Evolutionary conservation across 768 basidiomycete genomes (phyloP).

Genomic region (Brasilioporus rufonigricans): DNA sequence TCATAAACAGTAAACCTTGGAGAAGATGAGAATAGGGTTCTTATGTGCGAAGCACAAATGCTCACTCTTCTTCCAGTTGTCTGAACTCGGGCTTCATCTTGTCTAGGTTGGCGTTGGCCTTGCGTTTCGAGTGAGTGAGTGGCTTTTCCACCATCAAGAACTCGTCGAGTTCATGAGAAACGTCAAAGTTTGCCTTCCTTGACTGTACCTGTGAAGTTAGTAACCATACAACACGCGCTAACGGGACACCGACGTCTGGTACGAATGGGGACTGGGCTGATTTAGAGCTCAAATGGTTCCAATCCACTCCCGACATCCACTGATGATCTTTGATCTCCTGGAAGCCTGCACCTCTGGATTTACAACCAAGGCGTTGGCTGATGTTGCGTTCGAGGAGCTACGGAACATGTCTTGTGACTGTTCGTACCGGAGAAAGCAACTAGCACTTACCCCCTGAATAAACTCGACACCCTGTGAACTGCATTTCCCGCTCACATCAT

Average conservation of each 20-base stretch:
- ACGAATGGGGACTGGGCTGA: slow-evolving; percentile 78
- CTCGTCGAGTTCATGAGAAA: slow-evolving; percentile 96
- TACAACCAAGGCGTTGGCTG: slow-evolving; percentile 77
- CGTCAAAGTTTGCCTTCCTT: slow-evolving; percentile 97
- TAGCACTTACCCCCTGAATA: slow-evolving; percentile 58
- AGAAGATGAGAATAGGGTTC: slow-evolving; percentile 8
- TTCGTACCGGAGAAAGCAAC: background rate
- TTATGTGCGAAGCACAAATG: slow-evolving; percentile 4
- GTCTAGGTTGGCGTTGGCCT: slow-evolving; percentile 79
- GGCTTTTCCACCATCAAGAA: slow-evolving; percentile 97
- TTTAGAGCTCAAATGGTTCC: slow-evolving; percentile 74
- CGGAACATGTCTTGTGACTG: slow-evolving; percentile 7
- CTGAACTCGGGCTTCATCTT: slow-evolving; percentile 90
- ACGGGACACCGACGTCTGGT: slow-evolving; percentile 74
- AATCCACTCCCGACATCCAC: slow-evolving; percentile 83
- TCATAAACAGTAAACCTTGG: slow-evolving; percentile 89
- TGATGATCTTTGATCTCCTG: slow-evolving; percentile 78
- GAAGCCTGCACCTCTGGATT: slow-evolving; percentile 62
- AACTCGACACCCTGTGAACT: slow-evolving; percentile 66
- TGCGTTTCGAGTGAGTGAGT: slow-evolving; percentile 91
- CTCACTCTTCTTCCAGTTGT: slow-evolving; percentile 90
- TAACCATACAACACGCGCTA: background rate
- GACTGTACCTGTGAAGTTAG: slow-evolving; percentile 47
- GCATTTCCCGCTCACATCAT: slow-evolving; percentile 56
- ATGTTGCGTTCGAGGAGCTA: slow-evolving; percentile 87